phyloP scores from a whole-genome alignment of 164 flowering plant genomes.

The Kingdonia uniflora region DNA sequence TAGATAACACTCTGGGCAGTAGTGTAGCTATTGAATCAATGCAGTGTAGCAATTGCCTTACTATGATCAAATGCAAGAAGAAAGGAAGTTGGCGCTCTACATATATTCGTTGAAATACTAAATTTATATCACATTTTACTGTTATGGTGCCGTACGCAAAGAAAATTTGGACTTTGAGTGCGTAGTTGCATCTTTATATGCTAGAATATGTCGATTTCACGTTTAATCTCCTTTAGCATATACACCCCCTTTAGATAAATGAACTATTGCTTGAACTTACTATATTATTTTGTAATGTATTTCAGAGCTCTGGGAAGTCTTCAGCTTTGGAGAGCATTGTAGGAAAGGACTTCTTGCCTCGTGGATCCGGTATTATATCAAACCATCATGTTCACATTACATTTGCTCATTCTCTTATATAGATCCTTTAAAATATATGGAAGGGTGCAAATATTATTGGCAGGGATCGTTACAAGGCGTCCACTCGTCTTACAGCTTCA shows the following conservation, averaged over 20 bases:
- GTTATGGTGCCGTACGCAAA: no score
- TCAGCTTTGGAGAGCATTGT: constrained; percentile 77
- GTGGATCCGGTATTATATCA: constrained; percentile 55
- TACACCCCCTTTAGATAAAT: no score
- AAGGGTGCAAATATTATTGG: neutral
- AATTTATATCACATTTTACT: no score
- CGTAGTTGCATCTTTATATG: no score
- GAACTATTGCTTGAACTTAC: neutral
- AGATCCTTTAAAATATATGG: neutral
- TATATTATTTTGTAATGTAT: constrained; percentile 1
- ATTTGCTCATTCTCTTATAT: neutral
- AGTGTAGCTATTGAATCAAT: no score
- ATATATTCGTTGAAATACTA: no score
- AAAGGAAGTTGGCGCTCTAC: no score
- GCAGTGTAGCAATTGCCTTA: no score
- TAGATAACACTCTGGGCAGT: no score
- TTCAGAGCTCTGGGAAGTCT: constrained; percentile 71
- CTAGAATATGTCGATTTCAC: constrained; percentile 34
- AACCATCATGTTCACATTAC: neutral
- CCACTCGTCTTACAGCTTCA: constrained; percentile 92
- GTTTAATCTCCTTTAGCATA: neutral
- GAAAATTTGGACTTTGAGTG: no score
- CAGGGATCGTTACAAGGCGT: constrained; percentile 89
- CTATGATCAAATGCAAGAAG: no score
- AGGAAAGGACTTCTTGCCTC: constrained; percentile 83